These are phyloP conservation scores for Taxillus chinensis DNA, from an alignment of 164 flowering plant genomes.

Conservation along the genomic window DNA sequence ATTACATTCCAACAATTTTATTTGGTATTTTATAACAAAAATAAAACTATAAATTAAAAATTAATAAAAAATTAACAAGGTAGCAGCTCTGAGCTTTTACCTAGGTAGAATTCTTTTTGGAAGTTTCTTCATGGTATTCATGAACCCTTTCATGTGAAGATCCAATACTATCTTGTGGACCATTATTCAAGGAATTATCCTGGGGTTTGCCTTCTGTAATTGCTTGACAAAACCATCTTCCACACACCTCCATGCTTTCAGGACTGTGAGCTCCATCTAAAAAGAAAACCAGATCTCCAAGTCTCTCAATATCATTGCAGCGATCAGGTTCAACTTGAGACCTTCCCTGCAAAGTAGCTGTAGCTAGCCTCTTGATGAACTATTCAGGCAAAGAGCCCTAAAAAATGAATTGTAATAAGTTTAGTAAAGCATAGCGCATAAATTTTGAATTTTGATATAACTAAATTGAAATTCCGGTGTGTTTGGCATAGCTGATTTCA, in stretches of 20 bases:
- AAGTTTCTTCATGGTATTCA: conserved; percentile 12
- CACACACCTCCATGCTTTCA: conserved; percentile 96
- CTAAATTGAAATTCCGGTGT: conserved; percentile 44
- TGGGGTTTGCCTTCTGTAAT: conserved; percentile 37
- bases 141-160: conserved; percentile 19
- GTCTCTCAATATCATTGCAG: conserved; percentile 22
- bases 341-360: conserved; percentile 78
- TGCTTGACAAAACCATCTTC: conserved; percentile 71
- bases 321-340: conserved; percentile 77
- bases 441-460: too few species aligned
- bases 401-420: conserved; percentile 2
- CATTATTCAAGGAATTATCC: conserved; percentile 11
- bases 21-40: too few species aligned
- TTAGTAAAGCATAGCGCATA: background rate
- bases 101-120: conserved; percentile 30
- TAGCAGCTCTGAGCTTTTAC: conserved; percentile 18
- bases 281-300: conserved; percentile 64
- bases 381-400: conserved; percentile 69
- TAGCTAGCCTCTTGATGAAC: conserved; percentile 65
- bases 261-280: conserved; percentile 99
- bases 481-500: conserved; percentile 32
- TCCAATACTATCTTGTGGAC: conserved; percentile 14
- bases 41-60: too few species aligned
- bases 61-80: background rate
- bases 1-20: too few species aligned